Evolutionary conservation across 73 alveolate genomes (phyloP), one percentile per base, ranked within the genome.

Genomic region (Blepharisma stoltei): DNA sequence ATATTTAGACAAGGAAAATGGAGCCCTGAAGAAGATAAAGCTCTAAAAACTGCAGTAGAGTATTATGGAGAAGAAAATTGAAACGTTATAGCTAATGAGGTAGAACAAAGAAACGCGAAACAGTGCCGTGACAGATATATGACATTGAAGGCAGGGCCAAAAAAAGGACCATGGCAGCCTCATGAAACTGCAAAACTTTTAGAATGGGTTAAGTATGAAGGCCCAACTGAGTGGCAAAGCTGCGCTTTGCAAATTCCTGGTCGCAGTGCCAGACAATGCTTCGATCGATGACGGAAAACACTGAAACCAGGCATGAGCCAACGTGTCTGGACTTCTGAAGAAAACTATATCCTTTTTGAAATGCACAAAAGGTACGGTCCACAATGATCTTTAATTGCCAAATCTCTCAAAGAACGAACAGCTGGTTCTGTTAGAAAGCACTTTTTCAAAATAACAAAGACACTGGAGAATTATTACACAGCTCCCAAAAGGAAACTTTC

Each of bases 261-360:
- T 14, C 78, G 98, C 67, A 92, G 95, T 69, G 99, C 98, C 7
- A 96, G 94, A 83, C 89, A 96, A 66, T 96, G 99, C 66, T 60
- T 98, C 70, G 99, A 96, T 71, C 78, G 99, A 70, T 96, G 98
- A 98, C 89, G 85, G 78, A 96, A 96, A 55, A 90, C 90, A 69
- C 87, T 96, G 46, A 91, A 94, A 67, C 99, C 99, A 48, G 67
- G 71, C 23, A 92, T 95, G 5, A 94, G 88, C 48, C 93, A 95
- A 86, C 94, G 97, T 6, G 86, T 83, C 44, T 95, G 98, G 98
- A 88, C 86, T 41, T 67, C 66, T 43, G 90, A 87, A 87, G 98
- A 92, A 82, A 96, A 92, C 77, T 69, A 84, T 52, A 54, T 83
- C 43, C 54, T 92, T 53, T 75, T 92, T 27, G 86, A 89, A 81